Base-by-base conservation (phyloP, 306 rosid species). In the Vigna reflexopilosa region DNA sequence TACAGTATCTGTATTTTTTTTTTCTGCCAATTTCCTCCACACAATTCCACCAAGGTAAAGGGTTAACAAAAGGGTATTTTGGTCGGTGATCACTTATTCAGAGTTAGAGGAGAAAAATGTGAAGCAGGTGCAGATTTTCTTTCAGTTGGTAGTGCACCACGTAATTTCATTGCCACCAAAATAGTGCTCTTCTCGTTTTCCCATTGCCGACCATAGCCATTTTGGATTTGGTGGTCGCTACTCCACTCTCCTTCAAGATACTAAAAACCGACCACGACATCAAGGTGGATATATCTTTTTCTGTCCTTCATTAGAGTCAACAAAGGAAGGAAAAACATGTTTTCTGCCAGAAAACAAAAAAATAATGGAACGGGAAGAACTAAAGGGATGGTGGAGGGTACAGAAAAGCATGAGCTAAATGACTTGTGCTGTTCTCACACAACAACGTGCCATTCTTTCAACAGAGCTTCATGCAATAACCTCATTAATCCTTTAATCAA, bases 381-480 rank as follows among this genome's bases (percentile, higher is more conserved):
- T 22, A 16, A 38, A 12, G 55, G 38, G 72, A 45, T 19, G 6
- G 11, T 50, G 50, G 6, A 71, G 20, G 52, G 9, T 6, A 11
- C 22, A 49, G 17, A 47, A 22, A 34, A 4, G 34, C 30, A 71
- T 7, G n/a, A 67, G 62, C 32, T 45, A 66, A 62, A 13, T 44
- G 20, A 65, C 36, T 17, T 12, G 20, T 64, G 72, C 3, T 69
- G 73, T 75, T 40, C 42, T 45, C 63, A 67, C 44, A 55, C 59
- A 2, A 5, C 7, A 38, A 76, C 83, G 77, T 6, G 80, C 84
- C 49, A 36, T 26, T 40, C 67, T 77, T 65, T 78, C 54, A 13
- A 34, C 71, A 34, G 19, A 67, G 54, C 30, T 36, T 10, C 50
- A 17, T 54, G 70, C 28, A 34, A 32, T 55, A 6, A 36, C 30